These are phyloP conservation scores for Haematococcus sp. DNA, from an alignment of 139 green algal genomes.

Conservation along the genomic window DNA sequence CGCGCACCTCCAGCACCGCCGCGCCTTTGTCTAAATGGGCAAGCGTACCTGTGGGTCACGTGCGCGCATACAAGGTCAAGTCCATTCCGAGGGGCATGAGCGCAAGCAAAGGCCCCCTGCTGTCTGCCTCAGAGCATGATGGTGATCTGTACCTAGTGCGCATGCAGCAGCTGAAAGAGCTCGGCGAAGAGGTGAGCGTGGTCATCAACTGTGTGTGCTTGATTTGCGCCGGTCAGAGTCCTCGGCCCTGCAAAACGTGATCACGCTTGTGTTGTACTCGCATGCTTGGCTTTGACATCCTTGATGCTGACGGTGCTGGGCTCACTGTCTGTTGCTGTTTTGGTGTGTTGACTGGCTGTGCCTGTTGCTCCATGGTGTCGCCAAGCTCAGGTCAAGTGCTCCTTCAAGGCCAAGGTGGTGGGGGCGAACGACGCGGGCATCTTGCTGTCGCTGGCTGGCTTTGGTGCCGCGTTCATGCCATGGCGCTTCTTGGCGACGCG, in stretches of 20 bases:
- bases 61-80: constrained; percentile 11
- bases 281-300: no score
- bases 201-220: no score
- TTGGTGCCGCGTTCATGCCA: neutral
- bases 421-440: constrained; percentile 1
- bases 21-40: neutral
- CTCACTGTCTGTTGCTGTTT: no score
- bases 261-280: no score
- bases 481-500: neutral
- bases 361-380: no score
- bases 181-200: constrained; percentile 8
- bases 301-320: no score
- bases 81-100: constrained; percentile 1
- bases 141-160: constrained; percentile 7
- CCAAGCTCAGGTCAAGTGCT: constrained; percentile 3
- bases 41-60: neutral
- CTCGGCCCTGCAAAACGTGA: no score
- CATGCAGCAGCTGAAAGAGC: constrained; percentile 11
- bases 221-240: no score
- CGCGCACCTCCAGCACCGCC: neutral
- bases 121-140: constrained; percentile 17
- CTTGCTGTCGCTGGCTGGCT: neutral
- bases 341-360: no score
- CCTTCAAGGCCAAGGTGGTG: neutral
- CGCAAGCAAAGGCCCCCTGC: constrained; percentile 7